Base-by-base conservation (phyloP, 306 rosid genomes). In the Datisca glomerata region DNA sequence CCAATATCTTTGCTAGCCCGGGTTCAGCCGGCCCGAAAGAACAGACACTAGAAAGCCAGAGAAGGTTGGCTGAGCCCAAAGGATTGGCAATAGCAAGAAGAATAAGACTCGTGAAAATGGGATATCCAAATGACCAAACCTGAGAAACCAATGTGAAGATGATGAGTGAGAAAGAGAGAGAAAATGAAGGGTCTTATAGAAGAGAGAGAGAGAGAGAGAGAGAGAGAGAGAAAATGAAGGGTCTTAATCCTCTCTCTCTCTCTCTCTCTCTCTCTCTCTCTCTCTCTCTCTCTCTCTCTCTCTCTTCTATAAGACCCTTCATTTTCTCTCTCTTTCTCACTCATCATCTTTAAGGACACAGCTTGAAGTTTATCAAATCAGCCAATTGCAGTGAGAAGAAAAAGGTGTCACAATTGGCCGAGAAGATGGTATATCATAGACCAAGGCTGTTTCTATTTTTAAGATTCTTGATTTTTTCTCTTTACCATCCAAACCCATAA, bases 381-480 rank as follows among this genome's bases (percentile, higher is more conserved):
- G n/a, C n/a, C n/a, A n/a, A n/a, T n/a, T n/a, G n/a, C n/a, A n/a
- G n/a, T n/a, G n/a, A n/a, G n/a, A n/a, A n/a, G n/a, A n/a, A n/a
- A n/a, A n/a, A n/a, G n/a, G n/a, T n/a, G 18, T 0, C 20, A 8
- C 5, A 71, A 45, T 45, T 56, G 24, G 49, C 40, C 39, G 57
- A 53, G 52, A 63, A 69, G 18, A 2, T 71, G 40, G 47, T 60
- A 4, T 60, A 61, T 24, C 69, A 68, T 49, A 68, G 48, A 41
- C 79, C 73, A 19, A 68, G 70, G 43, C 17, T 52, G 45, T 47
- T 64, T 21, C 69, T 64, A 22, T 84, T 86, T 45, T 40, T 83
- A 63, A 86, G 80, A 21, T 61, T n/a, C n/a, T n/a, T n/a, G n/a
- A n/a, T n/a, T n/a, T n/a, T n/a, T n/a, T n/a, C n/a, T n/a, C n/a